Conservation (phyloP, 345 rosid genomes). For the Nasturtium officinale region DNA sequence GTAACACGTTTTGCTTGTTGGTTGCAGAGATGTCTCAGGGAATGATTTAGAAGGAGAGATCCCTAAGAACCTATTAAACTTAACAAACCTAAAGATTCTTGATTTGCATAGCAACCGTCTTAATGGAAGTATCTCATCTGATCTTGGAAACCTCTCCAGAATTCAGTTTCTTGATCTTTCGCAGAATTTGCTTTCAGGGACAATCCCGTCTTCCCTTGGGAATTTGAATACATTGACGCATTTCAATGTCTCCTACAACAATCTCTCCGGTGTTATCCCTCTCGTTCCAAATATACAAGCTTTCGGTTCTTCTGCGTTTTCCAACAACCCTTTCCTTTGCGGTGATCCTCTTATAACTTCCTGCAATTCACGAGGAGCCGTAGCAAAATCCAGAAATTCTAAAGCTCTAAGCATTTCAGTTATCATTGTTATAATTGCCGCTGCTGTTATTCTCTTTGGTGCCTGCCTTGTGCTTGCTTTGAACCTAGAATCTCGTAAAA, state of each 20-base stretch:
- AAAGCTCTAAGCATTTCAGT: constrained; percentile 70
- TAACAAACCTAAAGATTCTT: constrained; percentile 74
- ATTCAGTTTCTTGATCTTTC: constrained; percentile 70
- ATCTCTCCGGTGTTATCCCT: constrained; percentile 76
- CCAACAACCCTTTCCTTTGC: constrained; percentile 72
- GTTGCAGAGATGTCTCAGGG: constrained; percentile 83
- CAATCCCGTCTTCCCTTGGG: constrained; percentile 72
- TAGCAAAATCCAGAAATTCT: constrained; percentile 44
- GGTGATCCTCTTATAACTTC: constrained; percentile 67
- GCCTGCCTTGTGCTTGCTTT: constrained; percentile 74
- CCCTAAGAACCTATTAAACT: constrained; percentile 62
- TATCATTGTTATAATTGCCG: constrained; percentile 83
- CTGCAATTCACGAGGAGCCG: constrained; percentile 49
- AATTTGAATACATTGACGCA: constrained; percentile 51
- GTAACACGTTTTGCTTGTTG: no score
- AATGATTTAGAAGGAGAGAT: constrained; percentile 71
- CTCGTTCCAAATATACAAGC: constrained; percentile 51
- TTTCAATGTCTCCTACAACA: constrained; percentile 78
- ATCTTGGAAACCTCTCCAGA: constrained; percentile 59
- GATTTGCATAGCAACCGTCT: constrained; percentile 69
- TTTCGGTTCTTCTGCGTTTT: constrained; percentile 69
- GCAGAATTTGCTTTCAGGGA: constrained; percentile 63
- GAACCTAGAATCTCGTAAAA: constrained; percentile 73
- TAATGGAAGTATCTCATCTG: constrained; percentile 66
- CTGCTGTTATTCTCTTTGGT: constrained; percentile 78